Conservation (phyloP, 2,329 filamentous ascomycete species). For the Colletotrichum chrysophilum region DNA sequence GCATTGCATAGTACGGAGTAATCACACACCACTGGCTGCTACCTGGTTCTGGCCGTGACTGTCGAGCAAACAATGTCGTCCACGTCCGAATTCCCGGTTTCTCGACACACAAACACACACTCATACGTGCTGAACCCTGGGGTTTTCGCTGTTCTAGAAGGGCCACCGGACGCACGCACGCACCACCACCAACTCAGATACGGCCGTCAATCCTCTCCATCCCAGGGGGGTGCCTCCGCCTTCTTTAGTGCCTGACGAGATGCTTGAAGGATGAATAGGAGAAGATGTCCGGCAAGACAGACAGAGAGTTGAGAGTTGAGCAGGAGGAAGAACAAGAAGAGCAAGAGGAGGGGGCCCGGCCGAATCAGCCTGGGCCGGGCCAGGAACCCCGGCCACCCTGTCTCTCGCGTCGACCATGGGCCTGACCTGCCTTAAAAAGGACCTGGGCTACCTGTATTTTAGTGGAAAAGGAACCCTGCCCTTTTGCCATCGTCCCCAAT, state of each 20-base stretch:
- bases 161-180: neutral
- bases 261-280: neutral
- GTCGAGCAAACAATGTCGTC: neutral
- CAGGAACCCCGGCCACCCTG: neutral
- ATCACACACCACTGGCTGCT: neutral
- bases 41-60: neutral
- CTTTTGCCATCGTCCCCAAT: neutral
- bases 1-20: neutral
- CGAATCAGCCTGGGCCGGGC: neutral
- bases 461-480: neutral
- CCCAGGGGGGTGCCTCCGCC: neutral
- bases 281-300: neutral
- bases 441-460: neutral
- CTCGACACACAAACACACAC: neutral
- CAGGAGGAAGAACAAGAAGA: neutral
- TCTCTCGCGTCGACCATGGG: neutral
- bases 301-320: neutral
- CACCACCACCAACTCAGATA: neutral
- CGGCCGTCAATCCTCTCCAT: neutral
- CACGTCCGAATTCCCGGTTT: neutral
- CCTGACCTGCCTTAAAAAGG: neutral
- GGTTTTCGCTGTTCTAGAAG: neutral
- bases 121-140: neutral
- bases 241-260: neutral
- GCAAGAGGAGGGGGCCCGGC: neutral